These are phyloP conservation scores for Phaeodactylum tricornutum DNA, from an alignment of 108 stramenopile genomes.

Conservation along the genomic window DNA sequence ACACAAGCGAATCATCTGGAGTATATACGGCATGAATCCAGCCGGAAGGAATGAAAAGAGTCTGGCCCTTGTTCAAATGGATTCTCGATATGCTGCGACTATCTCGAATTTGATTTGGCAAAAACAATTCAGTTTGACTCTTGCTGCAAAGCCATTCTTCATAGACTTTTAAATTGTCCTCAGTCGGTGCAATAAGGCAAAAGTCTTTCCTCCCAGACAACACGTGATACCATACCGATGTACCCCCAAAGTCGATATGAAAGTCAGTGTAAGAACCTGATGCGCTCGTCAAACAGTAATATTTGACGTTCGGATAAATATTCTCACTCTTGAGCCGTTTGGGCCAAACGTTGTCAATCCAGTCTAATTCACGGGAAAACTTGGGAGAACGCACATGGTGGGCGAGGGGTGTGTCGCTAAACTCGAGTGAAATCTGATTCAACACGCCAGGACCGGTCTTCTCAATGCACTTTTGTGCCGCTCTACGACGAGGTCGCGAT, in stretches of 20 bases:
- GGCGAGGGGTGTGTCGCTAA: slow-evolving; percentile 36
- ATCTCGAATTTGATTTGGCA: slow-evolving; percentile 34
- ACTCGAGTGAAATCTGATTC: slow-evolving; percentile 70
- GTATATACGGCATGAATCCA: slow-evolving; percentile 96
- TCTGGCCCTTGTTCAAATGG: slow-evolving; percentile 50
- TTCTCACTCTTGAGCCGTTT: slow-evolving; percentile 8
- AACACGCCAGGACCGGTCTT: slow-evolving; percentile 18
- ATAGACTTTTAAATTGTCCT: slow-evolving; percentile 56
- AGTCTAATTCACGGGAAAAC: slow-evolving; percentile 78
- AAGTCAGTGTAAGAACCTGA: slow-evolving; percentile 87
- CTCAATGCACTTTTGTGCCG: not conserved
- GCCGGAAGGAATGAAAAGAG: slow-evolving; percentile 79
- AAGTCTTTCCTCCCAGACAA: slow-evolving; percentile 76
- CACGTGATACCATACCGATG: slow-evolving; percentile 91
- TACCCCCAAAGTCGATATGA: slow-evolving; percentile 94
- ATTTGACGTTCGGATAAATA: slow-evolving; percentile 43
- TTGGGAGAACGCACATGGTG: slow-evolving; percentile 34
- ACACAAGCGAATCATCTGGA: slow-evolving; percentile 71
- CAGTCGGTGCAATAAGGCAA: slow-evolving; percentile 62
- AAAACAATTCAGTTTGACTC: slow-evolving; percentile 43
- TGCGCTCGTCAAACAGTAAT: slow-evolving; percentile 84
- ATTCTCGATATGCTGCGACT: slow-evolving; percentile 27
- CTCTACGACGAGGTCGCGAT: slow-evolving; percentile 7
- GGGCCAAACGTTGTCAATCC: slow-evolving; percentile 75
- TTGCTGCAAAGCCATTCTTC: slow-evolving; percentile 68